Conservation (phyloP, 2,329 filamentous ascomycete species). For the Madurella fahalii region DNA sequence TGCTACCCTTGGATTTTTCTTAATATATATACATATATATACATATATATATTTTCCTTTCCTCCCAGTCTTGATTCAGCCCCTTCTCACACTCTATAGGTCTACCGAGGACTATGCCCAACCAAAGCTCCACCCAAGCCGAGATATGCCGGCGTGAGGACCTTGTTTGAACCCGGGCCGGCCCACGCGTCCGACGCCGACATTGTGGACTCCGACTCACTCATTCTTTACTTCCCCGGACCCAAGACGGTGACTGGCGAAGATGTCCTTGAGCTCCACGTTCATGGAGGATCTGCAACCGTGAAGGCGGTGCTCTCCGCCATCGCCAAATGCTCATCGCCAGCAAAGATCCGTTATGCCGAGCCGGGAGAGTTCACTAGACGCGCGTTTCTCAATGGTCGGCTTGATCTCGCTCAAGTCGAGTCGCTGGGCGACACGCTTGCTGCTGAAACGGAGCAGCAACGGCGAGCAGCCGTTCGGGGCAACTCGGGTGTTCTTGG, state of each 20-base stretch:
- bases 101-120: constrained; percentile 51
- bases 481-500: constrained; percentile 69
- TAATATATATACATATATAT: too few relatives aligned
- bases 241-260: constrained; percentile 88
- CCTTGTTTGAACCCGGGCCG: constrained; percentile 55
- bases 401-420: constrained; percentile 81
- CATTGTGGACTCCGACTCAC: constrained; percentile 71
- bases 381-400: constrained; percentile 81
- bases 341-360: constrained; percentile 67
- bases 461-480: constrained; percentile 79
- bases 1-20: constrained; percentile 27
- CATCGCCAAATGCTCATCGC: constrained; percentile 53
- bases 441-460: constrained; percentile 80
- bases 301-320: constrained; percentile 80
- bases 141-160: constrained; percentile 66
- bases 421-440: constrained; percentile 62
- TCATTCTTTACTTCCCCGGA: constrained; percentile 77
- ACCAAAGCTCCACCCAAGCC: constrained; percentile 41
- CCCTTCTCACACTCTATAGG: constrained; percentile 33
- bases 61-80: too few relatives aligned
- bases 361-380: constrained; percentile 95
- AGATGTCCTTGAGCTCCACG: constrained; percentile 85
- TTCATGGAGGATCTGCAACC: constrained; percentile 89
- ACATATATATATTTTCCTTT: too few relatives aligned
- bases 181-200: constrained; percentile 30